These are phyloP conservation scores for Cercophora newfieldiana DNA, from an alignment of 495 filamentous ascomycete species.

Conservation along the genomic window DNA sequence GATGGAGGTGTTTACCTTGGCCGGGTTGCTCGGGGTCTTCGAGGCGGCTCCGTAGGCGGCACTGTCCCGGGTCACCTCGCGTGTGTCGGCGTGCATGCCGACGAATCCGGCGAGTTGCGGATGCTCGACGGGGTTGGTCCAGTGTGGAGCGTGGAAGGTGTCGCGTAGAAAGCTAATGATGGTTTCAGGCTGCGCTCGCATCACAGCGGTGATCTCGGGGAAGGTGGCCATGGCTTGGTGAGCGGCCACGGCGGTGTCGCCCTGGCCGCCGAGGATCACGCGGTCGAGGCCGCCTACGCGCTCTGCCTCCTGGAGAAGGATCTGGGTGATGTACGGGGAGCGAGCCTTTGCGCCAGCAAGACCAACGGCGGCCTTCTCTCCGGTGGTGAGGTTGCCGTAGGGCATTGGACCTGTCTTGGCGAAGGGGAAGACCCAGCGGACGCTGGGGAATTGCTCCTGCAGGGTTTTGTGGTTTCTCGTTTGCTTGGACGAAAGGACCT, in stretches of 20 bases:
- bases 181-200: neutral
- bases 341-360: neutral
- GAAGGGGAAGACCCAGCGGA: constrained; percentile 17
- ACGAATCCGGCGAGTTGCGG: constrained; percentile 8
- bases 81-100: constrained; percentile 1
- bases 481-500: constrained; percentile 3
- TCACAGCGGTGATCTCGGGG: neutral
- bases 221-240: constrained; percentile 2
- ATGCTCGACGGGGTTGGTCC: neutral
- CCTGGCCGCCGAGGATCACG: constrained; percentile 13
- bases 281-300: constrained; percentile 1
- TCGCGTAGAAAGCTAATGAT: neutral
- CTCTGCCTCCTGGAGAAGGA: constrained; percentile 4
- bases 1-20: neutral
- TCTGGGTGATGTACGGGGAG: constrained; percentile 14
- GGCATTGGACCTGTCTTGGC: constrained; percentile 2
- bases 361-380: constrained; percentile 4
- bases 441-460: constrained; percentile 1
- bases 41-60: neutral
- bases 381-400: constrained; percentile 9
- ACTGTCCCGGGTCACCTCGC: constrained; percentile 8
- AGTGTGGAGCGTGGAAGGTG: neutral
- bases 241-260: constrained; percentile 9
- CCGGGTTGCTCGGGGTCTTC: neutral
- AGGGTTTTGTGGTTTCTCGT: constrained; percentile 7